Conservation (phyloP, 106 monocot genomes). For the Dioscorea alata region DNA sequence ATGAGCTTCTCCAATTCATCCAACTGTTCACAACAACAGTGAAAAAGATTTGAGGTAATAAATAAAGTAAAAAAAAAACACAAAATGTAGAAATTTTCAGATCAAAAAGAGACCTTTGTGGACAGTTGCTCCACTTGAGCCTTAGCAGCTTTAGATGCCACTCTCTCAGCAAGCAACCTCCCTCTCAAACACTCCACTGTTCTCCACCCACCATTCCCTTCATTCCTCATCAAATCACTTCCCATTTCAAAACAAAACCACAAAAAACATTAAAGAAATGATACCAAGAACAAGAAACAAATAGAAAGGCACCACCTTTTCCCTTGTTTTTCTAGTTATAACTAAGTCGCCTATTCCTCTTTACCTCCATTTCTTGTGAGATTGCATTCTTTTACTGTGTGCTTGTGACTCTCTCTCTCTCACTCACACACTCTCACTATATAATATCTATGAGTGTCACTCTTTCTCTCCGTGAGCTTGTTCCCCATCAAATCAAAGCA, state of each 20-base stretch:
- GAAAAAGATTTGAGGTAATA: not conserved
- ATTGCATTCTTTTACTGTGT: too few species aligned
- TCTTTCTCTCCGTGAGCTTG: too few species aligned
- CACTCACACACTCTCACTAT: too few species aligned
- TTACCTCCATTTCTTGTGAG: too few species aligned
- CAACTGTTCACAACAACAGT: slow-evolving; percentile 30
- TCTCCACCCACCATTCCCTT: slow-evolving; percentile 26
- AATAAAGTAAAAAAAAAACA: not conserved
- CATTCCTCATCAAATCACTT: slow-evolving; percentile 7
- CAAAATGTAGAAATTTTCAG: slow-evolving; percentile 5
- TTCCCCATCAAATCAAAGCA: not conserved
- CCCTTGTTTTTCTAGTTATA: too few species aligned
- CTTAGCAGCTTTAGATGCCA: slow-evolving; percentile 76
- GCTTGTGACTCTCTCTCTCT: too few species aligned
- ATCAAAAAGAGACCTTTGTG: slow-evolving; percentile 44
- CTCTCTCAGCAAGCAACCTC: slow-evolving; percentile 79
- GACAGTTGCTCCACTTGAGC: slow-evolving; percentile 56
- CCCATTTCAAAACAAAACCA: not conserved
- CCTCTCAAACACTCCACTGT: slow-evolving; percentile 90
- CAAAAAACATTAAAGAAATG: not conserved
- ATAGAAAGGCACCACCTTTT: too few species aligned
- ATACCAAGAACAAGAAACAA: not conserved
- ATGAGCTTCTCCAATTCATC: slow-evolving; percentile 57
- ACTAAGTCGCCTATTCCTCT: too few species aligned
- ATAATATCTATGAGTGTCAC: too few species aligned